Evolutionary conservation across 2,329 filamentous ascomycete genomes (phyloP).

Genomic region (Chaetomium globosum): DNA sequence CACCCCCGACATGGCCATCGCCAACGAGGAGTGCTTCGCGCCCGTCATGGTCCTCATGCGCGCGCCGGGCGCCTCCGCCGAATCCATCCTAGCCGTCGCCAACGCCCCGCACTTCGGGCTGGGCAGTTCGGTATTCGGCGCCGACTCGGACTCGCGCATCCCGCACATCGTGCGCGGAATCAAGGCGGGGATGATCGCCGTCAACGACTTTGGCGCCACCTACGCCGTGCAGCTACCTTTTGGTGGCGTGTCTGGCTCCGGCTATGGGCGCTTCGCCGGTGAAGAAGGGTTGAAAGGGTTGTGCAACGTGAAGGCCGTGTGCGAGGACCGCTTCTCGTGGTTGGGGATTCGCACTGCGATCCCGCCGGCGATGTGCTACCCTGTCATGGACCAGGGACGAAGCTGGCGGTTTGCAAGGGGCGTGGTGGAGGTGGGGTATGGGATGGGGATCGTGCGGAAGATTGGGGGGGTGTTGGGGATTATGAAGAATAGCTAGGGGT

Average conservation of each 20-base stretch:
- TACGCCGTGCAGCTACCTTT: conserved; percentile 96
- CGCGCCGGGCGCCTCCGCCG: conserved; percentile 59
- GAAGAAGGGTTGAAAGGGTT: conserved; percentile 82
- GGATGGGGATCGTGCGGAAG: conserved; percentile 36
- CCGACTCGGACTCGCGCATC: conserved; percentile 62
- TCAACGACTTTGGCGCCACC: conserved; percentile 93
- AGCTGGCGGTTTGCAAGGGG: conserved; percentile 68
- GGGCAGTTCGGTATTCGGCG: conserved; percentile 84
- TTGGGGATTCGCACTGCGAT: conserved; percentile 73
- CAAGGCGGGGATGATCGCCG: conserved; percentile 83
- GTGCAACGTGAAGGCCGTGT: conserved; percentile 87
- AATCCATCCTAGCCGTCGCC: conserved; percentile 72
- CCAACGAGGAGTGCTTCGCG: conserved; percentile 88
- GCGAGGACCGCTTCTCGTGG: conserved; percentile 69
- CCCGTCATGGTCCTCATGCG: conserved; percentile 87
- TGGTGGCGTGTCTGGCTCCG: conserved; percentile 84
- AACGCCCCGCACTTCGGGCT: conserved; percentile 86
- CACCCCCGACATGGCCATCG: conserved; percentile 80
- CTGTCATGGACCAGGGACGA: conserved; percentile 64
- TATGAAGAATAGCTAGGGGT: conserved; percentile 35
- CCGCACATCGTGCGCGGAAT: conserved; percentile 67
- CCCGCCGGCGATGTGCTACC: conserved; percentile 78
- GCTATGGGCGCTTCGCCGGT: conserved; percentile 90
- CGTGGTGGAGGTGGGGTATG: conserved; percentile 65
- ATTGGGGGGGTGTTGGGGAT: conserved; percentile 37